Percentiles rank a stretch among this genome's conserved stretches.
phyloP scores from a whole-genome alignment of 345 rosid species.

The Carallia brachiata region DNA sequence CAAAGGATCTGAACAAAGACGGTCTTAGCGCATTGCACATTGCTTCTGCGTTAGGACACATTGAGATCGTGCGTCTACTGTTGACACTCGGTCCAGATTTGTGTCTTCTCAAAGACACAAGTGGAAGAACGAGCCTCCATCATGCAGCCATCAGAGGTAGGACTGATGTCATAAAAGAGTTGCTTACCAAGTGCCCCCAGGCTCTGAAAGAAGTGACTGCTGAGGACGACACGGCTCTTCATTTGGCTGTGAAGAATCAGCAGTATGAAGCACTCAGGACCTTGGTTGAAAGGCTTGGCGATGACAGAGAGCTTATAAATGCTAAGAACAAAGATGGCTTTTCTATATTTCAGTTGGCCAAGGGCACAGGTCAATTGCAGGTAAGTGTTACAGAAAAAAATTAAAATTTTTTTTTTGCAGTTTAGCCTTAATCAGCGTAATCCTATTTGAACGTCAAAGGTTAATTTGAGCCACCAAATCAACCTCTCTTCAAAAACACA shows the following conservation, averaged over 20 bases:
- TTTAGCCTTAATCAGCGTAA: no score
- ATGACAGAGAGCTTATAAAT: neutral
- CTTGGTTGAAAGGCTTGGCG: neutral
- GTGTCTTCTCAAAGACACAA: neutral
- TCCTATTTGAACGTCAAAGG: no score
- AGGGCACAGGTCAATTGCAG: neutral
- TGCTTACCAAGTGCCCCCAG: neutral
- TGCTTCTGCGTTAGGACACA: conserved; percentile 6
- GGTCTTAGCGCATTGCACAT: conserved; percentile 10
- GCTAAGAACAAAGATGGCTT: conserved; percentile 4
- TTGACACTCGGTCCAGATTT: neutral
- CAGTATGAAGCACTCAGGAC: conserved; percentile 1
- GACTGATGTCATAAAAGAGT: neutral
- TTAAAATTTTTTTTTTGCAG: no score
- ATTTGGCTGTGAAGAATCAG: conserved; percentile 1
- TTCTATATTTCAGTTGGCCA: conserved; percentile 8
- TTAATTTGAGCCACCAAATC: no score
- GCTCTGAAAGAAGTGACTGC: conserved; percentile 1
- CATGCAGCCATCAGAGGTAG: conserved; percentile 3
- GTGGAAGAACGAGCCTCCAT: conserved; percentile 7
- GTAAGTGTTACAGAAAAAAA: neutral
- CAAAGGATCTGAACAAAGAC: conserved; percentile 10
- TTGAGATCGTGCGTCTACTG: neutral
- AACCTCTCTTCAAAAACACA: no score
- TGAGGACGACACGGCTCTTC: conserved; percentile 7